Base-by-base conservation (phyloP, 208 protist genomes). In the Trypanosoma rangeli region DNA sequence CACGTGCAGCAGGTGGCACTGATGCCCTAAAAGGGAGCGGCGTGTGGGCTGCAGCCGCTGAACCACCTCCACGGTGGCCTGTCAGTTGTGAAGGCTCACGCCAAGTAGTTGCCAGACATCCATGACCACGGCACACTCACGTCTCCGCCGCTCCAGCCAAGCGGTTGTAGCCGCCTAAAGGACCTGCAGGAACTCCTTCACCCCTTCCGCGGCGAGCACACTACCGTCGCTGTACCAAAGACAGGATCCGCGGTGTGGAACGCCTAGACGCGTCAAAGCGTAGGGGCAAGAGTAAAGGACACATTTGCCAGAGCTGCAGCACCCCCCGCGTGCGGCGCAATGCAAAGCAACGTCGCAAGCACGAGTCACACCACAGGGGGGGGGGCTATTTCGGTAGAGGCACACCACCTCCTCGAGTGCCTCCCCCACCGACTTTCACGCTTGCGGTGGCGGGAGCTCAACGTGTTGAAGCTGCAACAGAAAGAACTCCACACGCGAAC, bases 1-100 rank as follows among this genome's bases (percentile, higher is more conserved):
- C 5, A 48, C 61, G 20, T 66, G 37, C 22, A 66, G 48, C 26
- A 66, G 12, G 13, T 33, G 61, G 44, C 61, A 66, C 24, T 66
- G 61, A 9, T 2, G 1, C 48, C 31, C 22, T 16, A 48, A 46
- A n/a, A 28, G 39, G 48, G 33, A n/a, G 13, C 26, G 46, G 9
- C 61, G n/a, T 33, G 22, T 24, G 33, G 12, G 15, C 1, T 20
- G 44, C 9, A 66, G 3, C 3, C 48, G 18, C 8, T 33, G 46
- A n/a, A 55, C 2, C 12, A 56, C 22, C 15, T 56, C 48, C 28
- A 22, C 28, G 5, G 48, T 33, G 24, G 15, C 33, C 26, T 35
- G 42, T 35, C 61, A 22, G 33, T 66, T 48, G 1, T 46, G 24
- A 1, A 29, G 24, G 22, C 13, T 39, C 4, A 16, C 5, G 44